phyloP scores from a whole-genome alignment of 805 yeast genomes.

The Zygosaccharomyces pseudorouxii region DNA sequence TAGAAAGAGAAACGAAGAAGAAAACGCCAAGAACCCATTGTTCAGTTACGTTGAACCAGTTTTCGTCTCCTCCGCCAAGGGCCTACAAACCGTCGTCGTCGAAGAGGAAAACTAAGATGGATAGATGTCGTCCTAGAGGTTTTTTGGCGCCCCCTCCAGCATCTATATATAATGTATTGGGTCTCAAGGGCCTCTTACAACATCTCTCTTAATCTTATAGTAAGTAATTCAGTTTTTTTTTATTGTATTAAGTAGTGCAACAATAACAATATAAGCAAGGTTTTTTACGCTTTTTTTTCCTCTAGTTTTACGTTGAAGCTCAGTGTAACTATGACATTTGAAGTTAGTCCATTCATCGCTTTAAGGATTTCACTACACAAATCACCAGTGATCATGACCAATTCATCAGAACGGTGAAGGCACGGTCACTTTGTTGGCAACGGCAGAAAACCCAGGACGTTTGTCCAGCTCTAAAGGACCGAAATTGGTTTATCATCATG shows the following conservation, averaged over 20 bases:
- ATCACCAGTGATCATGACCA: not conserved
- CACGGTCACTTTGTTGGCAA: not conserved
- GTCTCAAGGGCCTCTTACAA: not conserved
- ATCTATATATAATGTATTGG: not conserved
- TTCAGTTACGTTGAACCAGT: conserved; percentile 98
- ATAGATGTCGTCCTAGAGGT: conserved; percentile 4
- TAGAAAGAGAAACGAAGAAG: conserved; percentile 99
- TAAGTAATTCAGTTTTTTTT: not conserved
- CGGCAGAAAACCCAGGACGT: conserved; percentile 3
- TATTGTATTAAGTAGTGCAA: conserved; percentile 8
- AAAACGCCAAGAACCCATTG: conserved; percentile 96
- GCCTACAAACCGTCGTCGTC: conserved; percentile 96
- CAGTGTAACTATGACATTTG: conserved; percentile 85
- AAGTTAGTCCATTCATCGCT: conserved; percentile 53
- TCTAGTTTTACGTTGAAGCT: conserved; percentile 21
- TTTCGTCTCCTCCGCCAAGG: conserved; percentile 90
- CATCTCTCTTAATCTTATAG: conserved; percentile 1
- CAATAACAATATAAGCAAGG: not conserved
- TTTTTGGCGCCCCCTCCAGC: not conserved
- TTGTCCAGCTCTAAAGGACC: conserved; percentile 5
- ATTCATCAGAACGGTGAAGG: conserved; percentile 21
- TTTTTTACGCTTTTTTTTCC: not conserved
- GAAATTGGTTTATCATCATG: conserved; percentile 3
- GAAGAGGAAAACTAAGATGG: conserved; percentile 60
- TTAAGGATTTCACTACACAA: conserved; percentile 40